A percentile compares a stretch with the other conserved stretches of the same genome.
phyloP scores from a whole-genome alignment of 495 filamentous ascomycete genomes.

The Aspergillus baeticus region DNA sequence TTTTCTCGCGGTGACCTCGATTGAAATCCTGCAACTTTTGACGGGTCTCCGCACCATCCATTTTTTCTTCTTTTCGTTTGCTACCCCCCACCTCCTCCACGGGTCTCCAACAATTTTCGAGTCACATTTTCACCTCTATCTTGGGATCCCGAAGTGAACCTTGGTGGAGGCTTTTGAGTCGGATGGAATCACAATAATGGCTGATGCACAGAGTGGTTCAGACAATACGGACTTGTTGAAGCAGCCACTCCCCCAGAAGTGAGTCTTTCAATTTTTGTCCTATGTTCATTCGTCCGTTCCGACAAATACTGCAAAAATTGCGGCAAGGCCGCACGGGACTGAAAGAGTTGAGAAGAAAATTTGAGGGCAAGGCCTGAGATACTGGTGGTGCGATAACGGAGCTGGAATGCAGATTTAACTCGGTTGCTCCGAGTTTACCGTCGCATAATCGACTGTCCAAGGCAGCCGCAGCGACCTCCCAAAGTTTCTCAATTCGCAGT shows the following conservation, averaged over 20 bases:
- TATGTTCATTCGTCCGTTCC: not conserved
- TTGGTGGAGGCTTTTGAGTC: conserved; percentile 25
- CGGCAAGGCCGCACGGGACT: not conserved
- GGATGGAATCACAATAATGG: conserved; percentile 48
- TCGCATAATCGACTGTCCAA: not conserved
- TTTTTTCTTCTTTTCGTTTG: conserved; percentile 9
- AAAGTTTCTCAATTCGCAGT: not conserved
- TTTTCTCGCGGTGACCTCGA: conserved; percentile 7
- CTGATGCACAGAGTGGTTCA: conserved; percentile 47
- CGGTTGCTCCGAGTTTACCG: not conserved
- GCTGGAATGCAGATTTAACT: not conserved
- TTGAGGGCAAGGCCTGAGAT: not conserved
- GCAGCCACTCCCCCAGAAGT: conserved; percentile 50
- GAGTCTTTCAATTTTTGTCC: conserved; percentile 27
- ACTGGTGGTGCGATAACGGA: not conserved
- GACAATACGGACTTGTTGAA: conserved; percentile 52
- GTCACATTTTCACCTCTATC: not conserved
- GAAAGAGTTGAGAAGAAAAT: not conserved
- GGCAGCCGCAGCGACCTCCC: conserved; percentile 7
- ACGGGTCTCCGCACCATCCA: conserved; percentile 10
- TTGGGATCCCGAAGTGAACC: conserved; percentile 10
- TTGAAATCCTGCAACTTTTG: conserved; percentile 9
- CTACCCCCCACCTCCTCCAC: not conserved
- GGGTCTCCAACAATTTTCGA: conserved; percentile 3
- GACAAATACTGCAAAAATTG: not conserved